These are phyloP conservation scores for Calocera viscosa DNA, from an alignment of 768 basidiomycete genomes.

Conservation along the genomic window DNA sequence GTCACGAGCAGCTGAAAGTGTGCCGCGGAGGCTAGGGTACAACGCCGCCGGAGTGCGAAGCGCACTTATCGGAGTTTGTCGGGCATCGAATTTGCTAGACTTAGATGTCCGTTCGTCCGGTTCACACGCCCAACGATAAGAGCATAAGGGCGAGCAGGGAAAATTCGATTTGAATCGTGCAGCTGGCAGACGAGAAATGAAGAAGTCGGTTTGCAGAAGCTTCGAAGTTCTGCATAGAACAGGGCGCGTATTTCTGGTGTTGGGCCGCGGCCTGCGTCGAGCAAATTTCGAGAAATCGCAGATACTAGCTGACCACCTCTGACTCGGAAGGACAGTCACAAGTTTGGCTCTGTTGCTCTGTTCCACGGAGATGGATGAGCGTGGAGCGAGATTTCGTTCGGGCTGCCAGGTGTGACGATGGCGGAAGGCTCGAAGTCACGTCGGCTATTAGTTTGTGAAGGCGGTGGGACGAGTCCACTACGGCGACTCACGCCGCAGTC, in stretches of 20 bases:
- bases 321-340: too few species aligned
- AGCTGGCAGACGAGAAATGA: background rate
- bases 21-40: background rate
- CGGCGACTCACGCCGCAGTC: background rate
- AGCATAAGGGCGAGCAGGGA: background rate
- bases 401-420: too few species aligned
- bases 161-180: background rate
- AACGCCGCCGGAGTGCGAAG: too few species aligned
- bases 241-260: background rate
- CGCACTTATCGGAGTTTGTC: background rate
- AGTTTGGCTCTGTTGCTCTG: too few species aligned
- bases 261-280: background rate
- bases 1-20: slow-evolving; percentile 2
- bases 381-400: too few species aligned
- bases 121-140: background rate
- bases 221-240: background rate
- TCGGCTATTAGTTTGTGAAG: background rate
- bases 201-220: background rate
- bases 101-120: background rate
- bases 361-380: too few species aligned
- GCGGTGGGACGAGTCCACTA: too few species aligned
- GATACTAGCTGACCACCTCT: background rate
- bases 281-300: slow-evolving; percentile 3
- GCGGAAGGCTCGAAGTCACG: background rate
- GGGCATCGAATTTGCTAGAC: background rate